Evolutionary conservation across 495 filamentous ascomycete species (phyloP).

Genomic region (Daldinia bambusicola): DNA sequence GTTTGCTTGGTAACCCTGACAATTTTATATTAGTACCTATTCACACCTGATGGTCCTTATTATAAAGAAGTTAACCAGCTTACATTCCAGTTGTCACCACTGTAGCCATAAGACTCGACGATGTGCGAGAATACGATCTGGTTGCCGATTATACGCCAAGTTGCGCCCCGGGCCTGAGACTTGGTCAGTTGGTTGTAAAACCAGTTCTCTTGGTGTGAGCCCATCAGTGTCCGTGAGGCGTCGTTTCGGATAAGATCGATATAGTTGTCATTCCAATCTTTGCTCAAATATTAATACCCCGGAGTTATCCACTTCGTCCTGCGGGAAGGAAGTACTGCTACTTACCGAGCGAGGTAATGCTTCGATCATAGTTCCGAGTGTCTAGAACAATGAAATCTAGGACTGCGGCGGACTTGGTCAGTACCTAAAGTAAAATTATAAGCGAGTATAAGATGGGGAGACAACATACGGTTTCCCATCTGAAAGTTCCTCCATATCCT

Average conservation of each 20-base stretch:
- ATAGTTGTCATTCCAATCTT: slow-evolving; percentile 65
- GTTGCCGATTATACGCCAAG: slow-evolving; percentile 73
- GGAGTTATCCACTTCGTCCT: not conserved
- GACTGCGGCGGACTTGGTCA: slow-evolving; percentile 23
- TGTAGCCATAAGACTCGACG: slow-evolving; percentile 56
- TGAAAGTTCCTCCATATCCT: slow-evolving; percentile 75
- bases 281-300: not conserved
- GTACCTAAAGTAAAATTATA: not conserved
- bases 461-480: slow-evolving; percentile 62
- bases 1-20: slow-evolving; percentile 70
- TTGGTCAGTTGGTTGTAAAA: slow-evolving; percentile 68
- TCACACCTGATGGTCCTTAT: not conserved
- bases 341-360: slow-evolving; percentile 56
- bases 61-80: slow-evolving; percentile 10
- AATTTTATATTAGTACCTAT: slow-evolving; percentile 36
- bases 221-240: slow-evolving; percentile 69
- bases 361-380: slow-evolving; percentile 73
- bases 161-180: slow-evolving; percentile 64
- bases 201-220: slow-evolving; percentile 72
- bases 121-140: slow-evolving; percentile 72
- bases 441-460: not conserved
- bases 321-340: not conserved
- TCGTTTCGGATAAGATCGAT: slow-evolving; percentile 67
- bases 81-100: slow-evolving; percentile 47
- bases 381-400: slow-evolving; percentile 76